Evolutionary conservation across 2,329 filamentous ascomycete genomes (phyloP).

Genomic region (Sporothrix protearum): DNA sequence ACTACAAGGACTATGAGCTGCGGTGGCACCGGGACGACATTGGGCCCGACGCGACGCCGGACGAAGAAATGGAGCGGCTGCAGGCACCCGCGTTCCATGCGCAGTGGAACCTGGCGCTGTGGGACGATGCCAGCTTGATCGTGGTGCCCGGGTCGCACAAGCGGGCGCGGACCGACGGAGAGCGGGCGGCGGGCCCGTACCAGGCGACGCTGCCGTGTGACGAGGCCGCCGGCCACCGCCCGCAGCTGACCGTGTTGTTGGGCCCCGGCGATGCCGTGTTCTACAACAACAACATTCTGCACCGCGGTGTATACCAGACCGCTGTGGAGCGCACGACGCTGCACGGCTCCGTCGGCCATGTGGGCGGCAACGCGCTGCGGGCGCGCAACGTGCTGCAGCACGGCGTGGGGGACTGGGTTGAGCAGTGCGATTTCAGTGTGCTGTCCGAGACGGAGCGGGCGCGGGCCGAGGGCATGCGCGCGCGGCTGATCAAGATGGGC

Average conservation of each 20-base stretch:
- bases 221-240: constrained; percentile 47
- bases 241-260: constrained; percentile 63
- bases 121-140: constrained; percentile 68
- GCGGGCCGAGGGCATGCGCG: constrained; percentile 62
- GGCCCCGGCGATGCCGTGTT: constrained; percentile 76
- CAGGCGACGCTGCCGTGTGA: constrained; percentile 61
- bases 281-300: constrained; percentile 86
- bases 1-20: constrained; percentile 62
- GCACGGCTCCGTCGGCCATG: constrained; percentile 67
- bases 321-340: constrained; percentile 63
- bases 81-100: constrained; percentile 62
- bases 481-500: constrained; percentile 60
- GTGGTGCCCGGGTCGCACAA: constrained; percentile 74
- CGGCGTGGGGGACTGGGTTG: constrained; percentile 65
- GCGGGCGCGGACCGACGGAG: constrained; percentile 64
- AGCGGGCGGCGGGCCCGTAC: constrained; percentile 65
- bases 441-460: constrained; percentile 40
- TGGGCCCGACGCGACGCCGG: constrained; percentile 57
- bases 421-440: constrained; percentile 52
- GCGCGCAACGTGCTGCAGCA: constrained; percentile 74
- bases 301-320: constrained; percentile 63
- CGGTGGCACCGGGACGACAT: constrained; percentile 87
- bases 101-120: constrained; percentile 84
- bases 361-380: constrained; percentile 50
- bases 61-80: constrained; percentile 64